Evolutionary conservation across 495 filamentous ascomycete genomes (phyloP).

Genomic region (Oleoguttula mirabilis): DNA sequence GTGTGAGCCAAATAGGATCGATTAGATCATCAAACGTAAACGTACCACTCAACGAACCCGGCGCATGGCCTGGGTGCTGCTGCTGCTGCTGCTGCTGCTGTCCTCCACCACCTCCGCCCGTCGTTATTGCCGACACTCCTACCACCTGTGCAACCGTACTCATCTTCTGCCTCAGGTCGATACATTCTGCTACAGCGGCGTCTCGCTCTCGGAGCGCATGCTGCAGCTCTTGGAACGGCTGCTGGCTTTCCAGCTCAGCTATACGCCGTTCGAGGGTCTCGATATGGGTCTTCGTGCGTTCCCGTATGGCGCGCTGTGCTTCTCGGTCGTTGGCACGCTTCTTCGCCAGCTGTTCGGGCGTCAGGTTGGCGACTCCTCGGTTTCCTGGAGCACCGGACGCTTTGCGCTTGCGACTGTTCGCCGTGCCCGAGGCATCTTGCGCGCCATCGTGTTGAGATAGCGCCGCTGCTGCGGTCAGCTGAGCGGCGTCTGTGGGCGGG

Average conservation of each 20-base stretch:
- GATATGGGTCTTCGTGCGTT: slow-evolving; percentile 31
- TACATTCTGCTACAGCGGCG: slow-evolving; percentile 53
- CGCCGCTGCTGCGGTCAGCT: slow-evolving; percentile 17
- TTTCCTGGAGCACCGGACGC: slow-evolving; percentile 15
- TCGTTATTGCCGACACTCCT: not conserved
- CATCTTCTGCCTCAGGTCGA: slow-evolving; percentile 51
- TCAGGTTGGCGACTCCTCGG: slow-evolving; percentile 32
- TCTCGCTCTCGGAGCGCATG: slow-evolving; percentile 30
- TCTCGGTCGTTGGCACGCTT: slow-evolving; percentile 35
- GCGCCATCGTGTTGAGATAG: slow-evolving; percentile 2
- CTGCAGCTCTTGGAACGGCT: slow-evolving; percentile 71
- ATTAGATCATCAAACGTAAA: slow-evolving; percentile 13
- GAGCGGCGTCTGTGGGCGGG: too few species aligned
- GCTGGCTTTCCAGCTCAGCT: slow-evolving; percentile 38
- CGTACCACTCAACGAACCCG: slow-evolving; percentile 13
- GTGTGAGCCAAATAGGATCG: slow-evolving; percentile 10
- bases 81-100: not conserved
- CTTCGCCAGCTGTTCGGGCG: slow-evolving; percentile 33
- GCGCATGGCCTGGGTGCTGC: slow-evolving; percentile 1
- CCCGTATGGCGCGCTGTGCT: slow-evolving; percentile 33
- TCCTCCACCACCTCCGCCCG: not conserved
- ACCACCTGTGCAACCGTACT: slow-evolving; percentile 34
- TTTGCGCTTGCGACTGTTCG: slow-evolving; percentile 14
- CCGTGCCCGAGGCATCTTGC: not conserved
- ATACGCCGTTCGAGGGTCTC: slow-evolving; percentile 28